Evolutionary conservation across 2,329 filamentous ascomycete genomes (phyloP).

Genomic region (Fusarium torulosum): DNA sequence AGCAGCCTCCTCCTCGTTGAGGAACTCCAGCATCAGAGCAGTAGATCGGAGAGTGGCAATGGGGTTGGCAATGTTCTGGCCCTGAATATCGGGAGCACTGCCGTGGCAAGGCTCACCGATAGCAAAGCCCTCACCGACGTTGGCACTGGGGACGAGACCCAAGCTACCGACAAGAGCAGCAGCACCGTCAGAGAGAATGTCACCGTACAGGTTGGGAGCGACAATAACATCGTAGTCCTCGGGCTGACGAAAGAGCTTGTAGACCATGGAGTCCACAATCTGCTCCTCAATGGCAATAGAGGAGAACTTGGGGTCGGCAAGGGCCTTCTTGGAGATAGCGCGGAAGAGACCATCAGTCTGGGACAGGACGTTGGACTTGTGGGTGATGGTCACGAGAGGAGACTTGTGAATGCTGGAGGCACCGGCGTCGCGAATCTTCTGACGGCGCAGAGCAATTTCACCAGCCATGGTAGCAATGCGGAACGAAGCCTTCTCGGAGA

Average conservation of each 20-base stretch:
- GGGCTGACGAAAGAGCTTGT: conserved; percentile 98
- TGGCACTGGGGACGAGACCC: conserved; percentile 93
- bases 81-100: conserved; percentile 94
- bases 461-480: conserved; percentile 95
- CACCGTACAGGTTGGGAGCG: conserved; percentile 96
- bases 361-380: conserved; percentile 97
- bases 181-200: conserved; percentile 95
- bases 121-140: conserved; percentile 93
- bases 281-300: conserved; percentile 87
- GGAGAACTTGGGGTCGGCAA: conserved; percentile 74
- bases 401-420: conserved; percentile 71
- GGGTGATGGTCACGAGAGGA: conserved; percentile 92
- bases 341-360: conserved; percentile 98
- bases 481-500: conserved; percentile 84
- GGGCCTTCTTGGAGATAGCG: conserved; percentile 78
- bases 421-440: conserved; percentile 77
- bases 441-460: conserved; percentile 89
- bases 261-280: conserved; percentile 99
- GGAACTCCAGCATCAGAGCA: conserved; percentile 95
- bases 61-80: conserved; percentile 92
- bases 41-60: conserved; percentile 94
- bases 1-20: conserved; percentile 87
- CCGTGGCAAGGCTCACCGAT: conserved; percentile 99
- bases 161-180: conserved; percentile 93
- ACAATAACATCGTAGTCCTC: conserved; percentile 97